Evolutionary conservation across 1,139 yeast species (phyloP), one percentile per base, ranked within the genome.

Genomic region (Protomyces lactucae-debilis): DNA sequence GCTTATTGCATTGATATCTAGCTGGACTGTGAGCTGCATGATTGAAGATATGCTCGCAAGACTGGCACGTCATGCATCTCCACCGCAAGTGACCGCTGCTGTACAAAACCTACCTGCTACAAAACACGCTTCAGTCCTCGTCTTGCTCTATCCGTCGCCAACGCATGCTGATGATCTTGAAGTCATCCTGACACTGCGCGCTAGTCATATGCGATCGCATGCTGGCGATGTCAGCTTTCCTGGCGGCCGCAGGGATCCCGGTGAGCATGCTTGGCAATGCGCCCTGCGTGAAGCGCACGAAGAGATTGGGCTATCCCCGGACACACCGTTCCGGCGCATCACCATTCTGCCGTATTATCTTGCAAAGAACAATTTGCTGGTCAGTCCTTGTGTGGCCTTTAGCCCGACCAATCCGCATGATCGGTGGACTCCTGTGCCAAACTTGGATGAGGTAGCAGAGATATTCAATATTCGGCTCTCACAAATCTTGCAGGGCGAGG

Each of bases 161-260:
- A 43, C 48, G 2, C 56, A 52, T n/a, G 40, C 37, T 36, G 95
- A 95, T 2, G 95, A 89, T 70, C 75, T 90, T 35, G 74, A 93
- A 61, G 93, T 90, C 52, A 79, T 91, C 4, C 76, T 91, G 65
- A 90, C 97, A 1, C 86, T 86, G 71, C 76, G 97, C 68, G 85
- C 95, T 12, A 79, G 88, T 59, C 79, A 81, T 61, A 77, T 91
- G 70, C 79, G 85, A 55, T 83, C 82, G 64, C 91, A 89, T 75
- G 87, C 95, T 0, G 96, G 97, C 5, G 96, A 91, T 73, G 87
- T 89, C 14, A 87, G 96, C 3, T 77, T 91, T 23, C 97, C 97
- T 2, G 97, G 97, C 2, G 97, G 95, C 6, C 86, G 83, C 71
- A 85, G 88, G 5, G 93, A 87, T 72, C 72, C 65, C 6, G 71